A percentile compares a stretch with the other conserved stretches of the same genome.
Conservation (phyloP, 2,329 filamentous ascomycete species). For the Cytospora schulzeri region DNA sequence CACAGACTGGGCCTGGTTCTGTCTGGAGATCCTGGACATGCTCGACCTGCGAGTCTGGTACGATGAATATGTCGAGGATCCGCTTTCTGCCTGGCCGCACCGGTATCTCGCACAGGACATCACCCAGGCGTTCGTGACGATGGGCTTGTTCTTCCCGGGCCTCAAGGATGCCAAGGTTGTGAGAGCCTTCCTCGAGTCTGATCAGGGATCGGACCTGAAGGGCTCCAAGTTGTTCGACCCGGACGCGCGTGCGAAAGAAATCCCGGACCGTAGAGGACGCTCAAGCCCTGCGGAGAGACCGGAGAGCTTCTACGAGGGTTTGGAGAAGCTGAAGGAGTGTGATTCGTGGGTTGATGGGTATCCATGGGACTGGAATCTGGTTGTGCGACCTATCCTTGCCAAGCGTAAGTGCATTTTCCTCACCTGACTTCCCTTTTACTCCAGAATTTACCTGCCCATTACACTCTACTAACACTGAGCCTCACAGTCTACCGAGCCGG, state of each 20-base stretch:
- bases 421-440: background rate
- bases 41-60: slow-evolving; percentile 33
- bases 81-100: slow-evolving; percentile 36
- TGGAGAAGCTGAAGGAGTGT: background rate
- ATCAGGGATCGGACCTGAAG: slow-evolving; percentile 6
- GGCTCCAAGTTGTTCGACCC: slow-evolving; percentile 1
- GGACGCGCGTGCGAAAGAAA: background rate
- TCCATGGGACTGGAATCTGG: slow-evolving; percentile 1
- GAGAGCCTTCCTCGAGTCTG: slow-evolving; percentile 2
- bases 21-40: slow-evolving; percentile 34
- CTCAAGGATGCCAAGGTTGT: slow-evolving; percentile 29
- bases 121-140: slow-evolving; percentile 39
- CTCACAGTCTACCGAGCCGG: slow-evolving; percentile 48
- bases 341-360: background rate
- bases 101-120: slow-evolving; percentile 43
- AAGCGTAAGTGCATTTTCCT: background rate
- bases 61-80: slow-evolving; percentile 29
- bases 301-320: slow-evolving; percentile 7
- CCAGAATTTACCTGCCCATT: background rate
- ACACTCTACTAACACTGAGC: background rate
- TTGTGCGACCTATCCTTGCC: slow-evolving; percentile 3
- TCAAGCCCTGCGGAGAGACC: slow-evolving; percentile 2
- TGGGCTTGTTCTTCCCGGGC: slow-evolving; percentile 43
- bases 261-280: background rate
- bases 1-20: slow-evolving; percentile 34